These are phyloP conservation scores for Asterophora lycoperdoides DNA, from an alignment of 768 basidiomycete species.

Conservation along the genomic window DNA sequence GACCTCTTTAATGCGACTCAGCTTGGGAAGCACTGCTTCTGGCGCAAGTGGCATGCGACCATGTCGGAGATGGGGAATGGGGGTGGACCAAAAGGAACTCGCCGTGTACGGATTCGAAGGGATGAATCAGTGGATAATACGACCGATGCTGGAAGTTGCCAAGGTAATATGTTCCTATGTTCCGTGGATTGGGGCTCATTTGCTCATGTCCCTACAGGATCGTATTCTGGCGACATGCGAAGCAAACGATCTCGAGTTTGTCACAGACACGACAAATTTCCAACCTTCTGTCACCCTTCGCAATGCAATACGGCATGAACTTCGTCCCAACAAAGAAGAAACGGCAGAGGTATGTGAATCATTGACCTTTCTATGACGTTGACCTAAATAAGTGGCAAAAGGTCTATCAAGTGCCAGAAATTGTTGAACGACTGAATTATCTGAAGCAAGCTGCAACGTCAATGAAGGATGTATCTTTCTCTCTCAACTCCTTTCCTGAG, in stretches of 20 bases:
- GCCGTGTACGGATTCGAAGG: slow-evolving; percentile 48
- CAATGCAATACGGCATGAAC: slow-evolving; percentile 64
- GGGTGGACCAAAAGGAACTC: slow-evolving; percentile 28
- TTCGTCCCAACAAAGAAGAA: slow-evolving; percentile 11
- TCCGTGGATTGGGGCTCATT: not conserved
- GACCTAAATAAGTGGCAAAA: not conserved
- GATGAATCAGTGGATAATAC: slow-evolving; percentile 64
- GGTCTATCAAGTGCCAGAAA: slow-evolving; percentile 17
- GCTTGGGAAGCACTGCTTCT: slow-evolving; percentile 48
- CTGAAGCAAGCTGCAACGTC: slow-evolving; percentile 28
- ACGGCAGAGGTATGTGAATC: slow-evolving; percentile 17
- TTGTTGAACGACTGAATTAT: slow-evolving; percentile 27
- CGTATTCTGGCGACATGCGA: slow-evolving; percentile 79
- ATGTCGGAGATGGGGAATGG: slow-evolving; percentile 79
- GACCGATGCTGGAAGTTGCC: slow-evolving; percentile 62
- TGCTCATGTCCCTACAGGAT: slow-evolving; percentile 41
- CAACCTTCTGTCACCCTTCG: slow-evolving; percentile 68
- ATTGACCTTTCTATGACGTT: not conserved
- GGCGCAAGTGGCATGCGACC: slow-evolving; percentile 68
- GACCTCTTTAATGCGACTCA: slow-evolving; percentile 68
- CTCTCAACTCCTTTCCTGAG: slow-evolving; percentile 28
- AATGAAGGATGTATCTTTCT: slow-evolving; percentile 29
- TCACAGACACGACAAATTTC: slow-evolving; percentile 68
- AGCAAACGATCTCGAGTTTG: slow-evolving; percentile 53
- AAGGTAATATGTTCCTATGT: slow-evolving; percentile 46